Evolutionary conservation across 768 basidiomycete genomes (phyloP).

Genomic region (Clavulina sp.): DNA sequence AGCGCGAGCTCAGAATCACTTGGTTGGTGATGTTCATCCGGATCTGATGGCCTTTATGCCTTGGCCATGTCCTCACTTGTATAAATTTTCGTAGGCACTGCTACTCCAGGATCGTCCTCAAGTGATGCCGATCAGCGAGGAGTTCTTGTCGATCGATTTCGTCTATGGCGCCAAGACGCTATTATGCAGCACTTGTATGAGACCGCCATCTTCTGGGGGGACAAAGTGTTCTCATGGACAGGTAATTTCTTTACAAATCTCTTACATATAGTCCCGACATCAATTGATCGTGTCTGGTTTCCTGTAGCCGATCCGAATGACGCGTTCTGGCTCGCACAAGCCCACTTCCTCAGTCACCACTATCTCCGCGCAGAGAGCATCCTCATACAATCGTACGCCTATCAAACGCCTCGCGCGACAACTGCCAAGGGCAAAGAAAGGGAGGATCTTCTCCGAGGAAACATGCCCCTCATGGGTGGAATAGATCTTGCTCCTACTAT

Average conservation of each 20-base stretch:
- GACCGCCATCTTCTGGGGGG: conserved; percentile 96
- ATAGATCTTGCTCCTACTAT: conserved; percentile 1
- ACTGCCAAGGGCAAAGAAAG: conserved; percentile 13
- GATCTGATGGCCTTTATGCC: not conserved
- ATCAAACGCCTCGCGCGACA: conserved; percentile 19
- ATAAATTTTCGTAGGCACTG: conserved; percentile 17
- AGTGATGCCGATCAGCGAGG: conserved; percentile 36
- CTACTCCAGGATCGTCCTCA: conserved; percentile 25
- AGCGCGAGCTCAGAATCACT: conserved; percentile 1
- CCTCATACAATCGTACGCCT: conserved; percentile 71
- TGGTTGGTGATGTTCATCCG: not conserved
- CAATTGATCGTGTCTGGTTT: conserved; percentile 1
- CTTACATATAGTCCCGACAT: not conserved
- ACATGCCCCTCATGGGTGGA: conserved; percentile 4
- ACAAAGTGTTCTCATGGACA: conserved; percentile 92
- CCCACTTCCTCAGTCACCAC: conserved; percentile 89
- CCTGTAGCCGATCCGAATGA: conserved; percentile 80
- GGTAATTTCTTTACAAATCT: conserved; percentile 31
- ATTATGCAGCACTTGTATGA: conserved; percentile 97
- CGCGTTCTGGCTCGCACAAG: conserved; percentile 98
- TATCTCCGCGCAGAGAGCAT: conserved; percentile 88
- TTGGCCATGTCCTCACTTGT: not conserved
- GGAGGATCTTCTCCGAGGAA: conserved; percentile 3
- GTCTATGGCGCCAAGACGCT: conserved; percentile 93
- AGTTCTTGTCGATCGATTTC: conserved; percentile 88